phyloP scores from a whole-genome alignment of 2,329 filamentous ascomycete genomes.

The Colletotrichum sojae region DNA sequence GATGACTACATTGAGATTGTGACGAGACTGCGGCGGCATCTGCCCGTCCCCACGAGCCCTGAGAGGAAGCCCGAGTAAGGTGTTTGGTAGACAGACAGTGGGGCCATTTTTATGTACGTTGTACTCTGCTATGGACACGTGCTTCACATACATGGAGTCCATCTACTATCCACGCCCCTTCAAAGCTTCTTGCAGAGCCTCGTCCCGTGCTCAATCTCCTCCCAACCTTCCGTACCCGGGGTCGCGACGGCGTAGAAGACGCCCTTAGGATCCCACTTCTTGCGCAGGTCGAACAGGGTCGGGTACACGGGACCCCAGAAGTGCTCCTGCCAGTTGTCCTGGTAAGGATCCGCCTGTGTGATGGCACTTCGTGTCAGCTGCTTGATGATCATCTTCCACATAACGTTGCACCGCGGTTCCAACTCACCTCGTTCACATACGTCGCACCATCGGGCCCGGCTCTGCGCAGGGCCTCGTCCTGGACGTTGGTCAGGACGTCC shows the following conservation, averaged over 20 bases:
- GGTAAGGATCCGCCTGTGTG: too few species aligned
- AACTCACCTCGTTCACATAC: too few species aligned
- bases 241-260: conserved; percentile 58
- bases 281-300: conserved; percentile 53
- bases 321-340: background rate
- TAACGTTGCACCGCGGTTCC: too few species aligned
- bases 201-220: conserved; percentile 54
- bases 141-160: too few species aligned
- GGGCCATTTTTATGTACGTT: too few species aligned
- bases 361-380: too few species aligned
- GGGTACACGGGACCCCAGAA: conserved; percentile 59
- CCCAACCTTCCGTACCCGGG: conserved; percentile 62
- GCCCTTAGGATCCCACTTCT: too few species aligned
- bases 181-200: conserved; percentile 53
- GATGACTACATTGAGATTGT: conserved; percentile 79
- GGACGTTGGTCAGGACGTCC: too few species aligned
- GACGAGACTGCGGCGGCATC: conserved; percentile 57
- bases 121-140: background rate
- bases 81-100: background rate
- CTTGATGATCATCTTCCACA: too few species aligned
- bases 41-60: conserved; percentile 56
- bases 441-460: too few species aligned
- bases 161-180: background rate
- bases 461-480: too few species aligned
- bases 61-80: background rate